Evolutionary conservation across 345 rosid species (phyloP), one percentile per base, ranked within the genome.

Genomic region (Eucalyptus coolabah): DNA sequence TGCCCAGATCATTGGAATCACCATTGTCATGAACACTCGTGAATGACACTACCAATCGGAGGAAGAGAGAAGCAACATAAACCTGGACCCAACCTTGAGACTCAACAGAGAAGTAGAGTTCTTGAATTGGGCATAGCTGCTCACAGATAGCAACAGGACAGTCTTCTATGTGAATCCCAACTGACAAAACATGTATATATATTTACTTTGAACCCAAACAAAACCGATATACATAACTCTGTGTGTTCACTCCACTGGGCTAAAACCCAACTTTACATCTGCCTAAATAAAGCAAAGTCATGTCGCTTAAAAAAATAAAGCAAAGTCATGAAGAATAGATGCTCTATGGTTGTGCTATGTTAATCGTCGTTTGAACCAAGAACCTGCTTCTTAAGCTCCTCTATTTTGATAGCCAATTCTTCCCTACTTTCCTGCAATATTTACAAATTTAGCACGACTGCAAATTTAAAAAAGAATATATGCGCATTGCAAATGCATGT

Each of bases 351-450:
- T 77, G 88, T 45, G 16, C 60, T 87, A 34, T 23, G 30, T 92
- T 91, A 94, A 24, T 92, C 93, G 88, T 93, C 93, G 56, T 89
- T 91, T n/a, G 95, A 89, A 63, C 99, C 99, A 81, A 97, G 92
- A 87, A 97, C 94, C 93, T 94, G 93, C 82, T 92, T 92, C 92
- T 96, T 98, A 12, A 96, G 93, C 91, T 95, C 97, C 92, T 94
- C 95, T 82, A 98, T 88, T 93, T 95, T 95, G 2, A 90, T 87
- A 86, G 87, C 88, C 91, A 98, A 92, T 90, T 98, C 99, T 34
- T 95, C 97, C 93, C 99, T 93, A 90, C 90, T 91, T 89, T 91
- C 85, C 98, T 96, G 97, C 91, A 86, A 60, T 85, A 67, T 42
- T 56, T 15, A 82, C 32, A 69, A 50, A 18, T 44, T 59, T 26